Percentiles rank a stretch among this genome's conserved stretches.
Evolutionary conservation across 495 filamentous ascomycete genomes (phyloP).

Genomic region (Achaetomiella virescens): DNA sequence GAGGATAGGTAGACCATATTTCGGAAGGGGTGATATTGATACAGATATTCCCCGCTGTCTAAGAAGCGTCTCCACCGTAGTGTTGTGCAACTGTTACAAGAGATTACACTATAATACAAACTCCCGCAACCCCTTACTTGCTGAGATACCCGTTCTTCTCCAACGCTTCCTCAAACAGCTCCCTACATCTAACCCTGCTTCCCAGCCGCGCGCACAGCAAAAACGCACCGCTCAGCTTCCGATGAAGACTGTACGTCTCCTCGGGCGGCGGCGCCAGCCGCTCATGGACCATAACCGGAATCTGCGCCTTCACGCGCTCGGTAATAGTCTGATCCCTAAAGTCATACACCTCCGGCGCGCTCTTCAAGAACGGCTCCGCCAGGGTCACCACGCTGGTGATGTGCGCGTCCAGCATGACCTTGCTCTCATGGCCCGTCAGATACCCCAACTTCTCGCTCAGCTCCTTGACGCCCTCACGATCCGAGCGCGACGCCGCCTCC

Average conservation of each 20-base stretch:
- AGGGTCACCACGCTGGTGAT: slow-evolving; percentile 74
- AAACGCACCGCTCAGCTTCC: slow-evolving; percentile 94
- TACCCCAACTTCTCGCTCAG: slow-evolving; percentile 84
- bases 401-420: slow-evolving; percentile 82
- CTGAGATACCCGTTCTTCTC: slow-evolving; percentile 35
- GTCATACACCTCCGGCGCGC: slow-evolving; percentile 79
- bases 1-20: slow-evolving; percentile 14
- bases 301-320: slow-evolving; percentile 75
- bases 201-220: slow-evolving; percentile 82
- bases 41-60: neutral
- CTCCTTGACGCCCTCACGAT: slow-evolving; percentile 54
- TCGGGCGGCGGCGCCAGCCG: slow-evolving; percentile 85
- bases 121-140: neutral
- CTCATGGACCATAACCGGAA: slow-evolving; percentile 89
- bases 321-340: slow-evolving; percentile 94
- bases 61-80: neutral
- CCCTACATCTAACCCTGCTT: slow-evolving; percentile 71
- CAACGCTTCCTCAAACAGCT: slow-evolving; percentile 69
- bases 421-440: slow-evolving; percentile 79
- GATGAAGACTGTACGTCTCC: slow-evolving; percentile 94
- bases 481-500: slow-evolving; percentile 64
- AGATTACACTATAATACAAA: slow-evolving; percentile 9
- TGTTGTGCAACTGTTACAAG: neutral
- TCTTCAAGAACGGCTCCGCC: slow-evolving; percentile 78
- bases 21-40: neutral